Evolutionary conservation across 1,284 basidiomycete genomes (phyloP).

Genomic region (Apiotrichum veenhuisii): DNA sequence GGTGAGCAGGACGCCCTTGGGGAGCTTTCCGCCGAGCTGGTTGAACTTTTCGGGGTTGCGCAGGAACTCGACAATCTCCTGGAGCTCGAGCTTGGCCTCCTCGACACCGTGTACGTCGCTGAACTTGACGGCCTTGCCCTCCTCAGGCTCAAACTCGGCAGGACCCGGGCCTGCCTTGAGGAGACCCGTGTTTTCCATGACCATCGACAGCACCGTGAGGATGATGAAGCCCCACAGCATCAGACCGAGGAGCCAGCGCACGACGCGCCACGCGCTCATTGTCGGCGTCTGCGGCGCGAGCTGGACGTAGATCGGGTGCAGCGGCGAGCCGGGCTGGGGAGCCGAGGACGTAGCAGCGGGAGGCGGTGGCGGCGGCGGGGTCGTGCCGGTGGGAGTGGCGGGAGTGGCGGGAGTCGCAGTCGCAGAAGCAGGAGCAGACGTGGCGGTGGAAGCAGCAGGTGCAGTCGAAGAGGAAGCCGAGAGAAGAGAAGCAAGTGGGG

Average conservation of each 20-base stretch:
- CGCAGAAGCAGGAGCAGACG: background rate
- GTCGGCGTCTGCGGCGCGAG: conserved; percentile 39
- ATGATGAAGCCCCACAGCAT: conserved; percentile 51
- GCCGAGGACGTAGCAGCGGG: background rate
- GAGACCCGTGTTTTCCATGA: conserved; percentile 86
- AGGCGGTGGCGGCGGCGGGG: conserved; percentile 40
- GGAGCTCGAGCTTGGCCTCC: conserved; percentile 87
- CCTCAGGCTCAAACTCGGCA: conserved; percentile 55
- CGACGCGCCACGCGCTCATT: conserved; percentile 27
- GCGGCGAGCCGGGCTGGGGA: conserved; percentile 32
- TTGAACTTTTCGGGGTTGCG: conserved; percentile 83
- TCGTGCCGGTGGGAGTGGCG: conserved; percentile 12
- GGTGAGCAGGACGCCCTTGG: conserved; percentile 85
- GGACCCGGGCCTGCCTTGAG: conserved; percentile 72
- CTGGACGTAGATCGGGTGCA: conserved; percentile 46
- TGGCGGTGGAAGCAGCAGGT: conserved; percentile 20
- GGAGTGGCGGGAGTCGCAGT: background rate
- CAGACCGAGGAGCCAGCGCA: conserved; percentile 37
- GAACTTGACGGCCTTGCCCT: conserved; percentile 77
- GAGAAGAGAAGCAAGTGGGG: background rate
- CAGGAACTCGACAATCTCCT: conserved; percentile 88
- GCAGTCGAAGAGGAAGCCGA: conserved; percentile 42
- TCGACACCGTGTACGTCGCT: conserved; percentile 91
- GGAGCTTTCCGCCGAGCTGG: conserved; percentile 81
- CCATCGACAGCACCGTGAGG: conserved; percentile 75